Evolutionary conservation across 2,329 filamentous ascomycete genomes (phyloP), one percentile per base, ranked within the genome.

Genomic region (Fusarium oxysporum): DNA sequence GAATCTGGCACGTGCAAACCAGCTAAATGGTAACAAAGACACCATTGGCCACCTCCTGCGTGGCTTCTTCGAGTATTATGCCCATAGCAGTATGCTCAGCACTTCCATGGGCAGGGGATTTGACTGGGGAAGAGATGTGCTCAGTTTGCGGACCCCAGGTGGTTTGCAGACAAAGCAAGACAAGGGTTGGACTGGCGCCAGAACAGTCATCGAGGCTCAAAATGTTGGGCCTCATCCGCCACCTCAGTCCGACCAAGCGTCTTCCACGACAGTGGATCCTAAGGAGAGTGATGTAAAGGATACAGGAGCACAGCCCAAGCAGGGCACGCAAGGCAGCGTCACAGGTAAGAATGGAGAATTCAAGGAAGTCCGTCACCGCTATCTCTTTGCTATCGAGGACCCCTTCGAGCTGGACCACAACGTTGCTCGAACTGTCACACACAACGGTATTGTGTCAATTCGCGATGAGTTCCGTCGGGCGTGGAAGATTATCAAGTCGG

Each of bases 371-470:
- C 89, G 93, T 5, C 90, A 95, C 77, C 90, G 94, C 17, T 97
- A 94, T 80, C 87, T 97, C 8, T 93, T 97, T 73, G 93, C 94
- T 37, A 95, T 98, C 68, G 95, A 97, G 79, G 95, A 97, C 80
- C 95, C 95, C 0, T 97, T 97, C 77, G 94, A 97, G 83, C 83
- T 91, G 5, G 91, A 94, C 44, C 94, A 97, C 82, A 98, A 97
- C 76, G 92, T 97, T 38, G 95, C 93, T 6, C 87, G 94, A 55
- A 97, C 94, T 0, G 94, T 97, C 2, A 95, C 92, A 11, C 93
- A 96, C 77, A 89, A 91, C 68, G 94, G 94, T 5, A 93, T 97
- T 71, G 91, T 93, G 3, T 88, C 92, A 1, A 96, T 97, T 67
- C 87, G 93, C 44, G 92, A 96, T 76, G 94, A 97, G 81, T 96